A percentile compares a stretch with the other conserved stretches of the same genome.
Conservation (phyloP, 768 basidiomycete species). For the Boletus huronensis region DNA sequence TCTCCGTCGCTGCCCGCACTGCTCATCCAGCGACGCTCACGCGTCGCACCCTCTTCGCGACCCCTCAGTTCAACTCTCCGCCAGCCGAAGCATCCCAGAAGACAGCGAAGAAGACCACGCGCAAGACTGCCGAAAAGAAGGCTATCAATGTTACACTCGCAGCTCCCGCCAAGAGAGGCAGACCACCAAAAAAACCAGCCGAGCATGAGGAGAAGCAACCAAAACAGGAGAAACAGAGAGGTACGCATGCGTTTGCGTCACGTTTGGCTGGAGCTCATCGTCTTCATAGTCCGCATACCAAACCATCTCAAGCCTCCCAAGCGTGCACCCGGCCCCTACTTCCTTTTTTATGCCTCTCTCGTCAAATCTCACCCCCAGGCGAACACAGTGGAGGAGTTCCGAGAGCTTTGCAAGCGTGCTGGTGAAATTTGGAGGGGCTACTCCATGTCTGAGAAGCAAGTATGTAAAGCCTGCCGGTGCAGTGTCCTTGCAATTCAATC, state of each 20-base stretch:
- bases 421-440: constrained; percentile 31
- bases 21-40: background rate
- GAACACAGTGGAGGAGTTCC: background rate
- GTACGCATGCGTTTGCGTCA: constrained; percentile 9
- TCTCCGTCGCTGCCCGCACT: background rate
- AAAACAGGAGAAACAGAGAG: constrained; percentile 1
- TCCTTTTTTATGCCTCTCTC: constrained; percentile 24
- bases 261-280: constrained; percentile 2
- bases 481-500: background rate
- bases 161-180: constrained; percentile 6
- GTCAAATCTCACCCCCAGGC: background rate
- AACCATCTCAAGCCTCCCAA: constrained; percentile 26
- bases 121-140: constrained; percentile 4
- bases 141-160: background rate
- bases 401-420: constrained; percentile 19
- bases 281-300: constrained; percentile 14
- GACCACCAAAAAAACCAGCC: background rate
- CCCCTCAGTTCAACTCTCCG: constrained; percentile 16
- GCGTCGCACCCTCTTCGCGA: constrained; percentile 28
- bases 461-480: constrained; percentile 8
- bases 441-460: constrained; percentile 36
- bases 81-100: background rate
- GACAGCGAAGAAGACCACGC: background rate
- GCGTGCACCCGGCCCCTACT: constrained; percentile 24
- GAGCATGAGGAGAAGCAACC: background rate